Evolutionary conservation across 2,329 filamentous ascomycete species (phyloP), one percentile per base, ranked within the genome.

Genomic region (Paecilomyces niveus): DNA sequence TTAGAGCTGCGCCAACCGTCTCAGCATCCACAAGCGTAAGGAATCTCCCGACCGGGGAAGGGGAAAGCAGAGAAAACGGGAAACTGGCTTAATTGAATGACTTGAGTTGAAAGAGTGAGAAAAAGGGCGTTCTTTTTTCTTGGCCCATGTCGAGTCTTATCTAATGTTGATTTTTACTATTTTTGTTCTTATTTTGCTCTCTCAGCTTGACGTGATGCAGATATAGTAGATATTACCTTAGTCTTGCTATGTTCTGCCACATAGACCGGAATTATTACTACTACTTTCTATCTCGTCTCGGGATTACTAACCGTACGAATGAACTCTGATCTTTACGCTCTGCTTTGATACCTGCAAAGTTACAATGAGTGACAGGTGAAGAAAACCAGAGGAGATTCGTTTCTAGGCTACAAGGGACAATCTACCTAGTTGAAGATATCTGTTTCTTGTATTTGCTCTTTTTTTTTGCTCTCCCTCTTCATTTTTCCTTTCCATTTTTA

Each of bases 151-250:
- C 51, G 5, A 26, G 8, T 29, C 18, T 31, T 26, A 53, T 31
- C 5, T 45, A 53, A 53, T 26, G 51, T 53, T 53, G 7, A 29
- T 26, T 24, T 31, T 53, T 53, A 15, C 4, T 31, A 13, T 54
- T 54, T 22, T 33, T 13, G n/a, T 54, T 33, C 32, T 29, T 54
- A 15, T 22, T 35, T 54, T 33, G 26, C 32, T 33, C 24, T 54
- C 50, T 53, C 21, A 11, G 50, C n/a, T 32, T 54, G 22, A 29
- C 6, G 3, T 13, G 26, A 26, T 29, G n/a, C 31, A 35, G 35
- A 26, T 52, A 52, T 52, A 24, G 35, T 45, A 59, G 52, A 54
- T 53, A 54, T 58, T 35, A 55, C 53, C 54, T 45, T 49, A 49
- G 35, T 52, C 55, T 45, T 45, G n/a, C 35, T 45, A 45, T n/a